Base-by-base conservation (phyloP, 1,139 yeast species). In the Yamadazyma triangularis region DNA sequence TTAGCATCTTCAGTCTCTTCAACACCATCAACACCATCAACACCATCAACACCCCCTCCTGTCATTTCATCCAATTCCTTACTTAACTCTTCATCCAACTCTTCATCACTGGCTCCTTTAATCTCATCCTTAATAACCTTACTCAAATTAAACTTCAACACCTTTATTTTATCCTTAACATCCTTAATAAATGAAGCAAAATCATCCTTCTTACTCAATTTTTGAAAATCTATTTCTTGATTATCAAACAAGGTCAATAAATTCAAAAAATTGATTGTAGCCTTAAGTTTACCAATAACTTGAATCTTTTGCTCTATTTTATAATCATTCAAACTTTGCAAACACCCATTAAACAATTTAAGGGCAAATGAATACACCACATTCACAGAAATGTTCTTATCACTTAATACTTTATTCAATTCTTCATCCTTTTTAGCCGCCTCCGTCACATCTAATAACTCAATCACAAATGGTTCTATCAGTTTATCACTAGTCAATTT, bases 391-490 rank as follows among this genome's bases (percentile, higher is more conserved):
- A 76, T 58, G 11, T 68, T 71, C 40, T 74, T 76, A 42, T 81
- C 85, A 20, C 56, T 58, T 29, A 85, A 60, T 4, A 82, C 68
- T 14, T 61, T 64, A 13, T 38, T 43, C 13, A 64, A 38, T 1
- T 48, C 41, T 33, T 60, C 67, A 20, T 69, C 70, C 6, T 49
- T 54, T 47, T 77, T 79, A 27, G 61, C 47, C 2, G 50, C 35
- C 47, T 86, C 95, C 21, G 87, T 73, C 4, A 73, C 73, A 48
- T 79, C 89, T 36, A 86, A 59, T 33, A 86, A 58, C 4, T 49
- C 46, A 30, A 79, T 62, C 0, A 87, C 82, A 48, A 75, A 80
- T 2, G 42, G 46, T 22, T 83, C 85, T 13, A 73, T 72, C 4
- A 67, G 75, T 10, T 65, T 58, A 35, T 74, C 70, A 14, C 66